These are phyloP conservation scores for Heterobasidion irregulare DNA, from an alignment of 1,284 basidiomycete species.

Conservation along the genomic window DNA sequence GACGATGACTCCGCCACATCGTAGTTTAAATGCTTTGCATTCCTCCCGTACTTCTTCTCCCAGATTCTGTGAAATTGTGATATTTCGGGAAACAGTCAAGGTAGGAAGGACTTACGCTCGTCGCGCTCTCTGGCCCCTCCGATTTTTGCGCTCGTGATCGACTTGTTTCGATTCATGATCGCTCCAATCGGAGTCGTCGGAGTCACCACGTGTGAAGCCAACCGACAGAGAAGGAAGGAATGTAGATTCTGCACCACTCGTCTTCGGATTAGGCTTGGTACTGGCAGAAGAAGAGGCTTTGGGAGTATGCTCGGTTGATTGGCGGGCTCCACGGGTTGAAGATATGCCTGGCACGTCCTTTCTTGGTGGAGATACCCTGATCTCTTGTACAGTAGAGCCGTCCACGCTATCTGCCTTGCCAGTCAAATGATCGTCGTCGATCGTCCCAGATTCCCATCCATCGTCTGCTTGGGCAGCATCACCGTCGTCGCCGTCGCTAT, in stretches of 20 bases:
- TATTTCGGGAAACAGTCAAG: constrained; percentile 3
- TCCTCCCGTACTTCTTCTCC: constrained; percentile 92
- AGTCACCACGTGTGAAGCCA: constrained; percentile 77
- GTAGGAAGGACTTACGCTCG: constrained; percentile 63
- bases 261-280: constrained; percentile 11
- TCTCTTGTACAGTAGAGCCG: constrained; percentile 14
- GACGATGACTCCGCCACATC: constrained; percentile 1
- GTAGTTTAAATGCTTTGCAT: constrained; percentile 86
- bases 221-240: constrained; percentile 86
- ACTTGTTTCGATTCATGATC: constrained; percentile 55
- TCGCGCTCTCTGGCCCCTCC: constrained; percentile 86
- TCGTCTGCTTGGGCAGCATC: constrained; percentile 15
- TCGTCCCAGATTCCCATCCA: constrained; percentile 35
- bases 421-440: constrained; percentile 14
- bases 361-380: background rate
- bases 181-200: constrained; percentile 66
- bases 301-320: constrained; percentile 12
- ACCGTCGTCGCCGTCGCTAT: constrained; percentile 15
- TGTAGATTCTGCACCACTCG: constrained; percentile 48
- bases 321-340: constrained; percentile 2
- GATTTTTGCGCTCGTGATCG: constrained; percentile 61
- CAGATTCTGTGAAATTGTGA: constrained; percentile 61
- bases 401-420: too few species aligned
- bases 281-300: constrained; percentile 8
- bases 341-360: constrained; percentile 13